Evolutionary conservation across 805 yeast genomes (phyloP), one percentile per base, ranked within the genome.

Genomic region (Candida awuae): DNA sequence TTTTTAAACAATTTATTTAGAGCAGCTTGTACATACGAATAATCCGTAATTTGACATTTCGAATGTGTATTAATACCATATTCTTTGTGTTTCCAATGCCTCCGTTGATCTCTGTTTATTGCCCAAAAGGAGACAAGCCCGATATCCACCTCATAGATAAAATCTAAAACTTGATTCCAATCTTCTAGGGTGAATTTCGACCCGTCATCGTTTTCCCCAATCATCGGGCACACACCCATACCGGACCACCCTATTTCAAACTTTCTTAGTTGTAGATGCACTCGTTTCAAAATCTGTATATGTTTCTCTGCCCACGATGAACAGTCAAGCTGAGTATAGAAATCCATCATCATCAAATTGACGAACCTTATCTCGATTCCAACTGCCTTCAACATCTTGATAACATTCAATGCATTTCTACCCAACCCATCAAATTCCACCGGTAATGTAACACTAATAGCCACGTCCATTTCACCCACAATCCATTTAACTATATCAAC

Each of bases 141-240:
- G 8, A 59, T 36, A 3, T 44, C 29, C 6, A 46, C 43, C 6
- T 16, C 4, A 15, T 39, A 44, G 3, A 47, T 49, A 41, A 50
- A 54, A 6, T 41, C 30, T 19, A 57, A 39, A 4, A 59, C 25
- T 21, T 19, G 25, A 9, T 42, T 31, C 58, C 56, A 55, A 28
- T 58, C 62, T 6, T 37, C 18, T 1, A 51, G 16, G 2, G 46
- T 34, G n/a, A 59, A 49, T 1, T 43, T 34, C 8, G 58, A 31
- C 6, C 44, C 36, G 38, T 58, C 63, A 38, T 59, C 63, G 39
- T 58, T 58, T 27, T 39, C 42, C 0, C 63, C 63, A 27, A 59
- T 59, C 63, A 59, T 59, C 22, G 63, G 63, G 34, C 62, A 57
- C 16, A 55, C 26, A 3, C 62, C 63, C 31, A 52, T 45, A 42